Evolutionary conservation across 164 flowering plant genomes (phyloP).

Genomic region (Umbellularia californica): DNA sequence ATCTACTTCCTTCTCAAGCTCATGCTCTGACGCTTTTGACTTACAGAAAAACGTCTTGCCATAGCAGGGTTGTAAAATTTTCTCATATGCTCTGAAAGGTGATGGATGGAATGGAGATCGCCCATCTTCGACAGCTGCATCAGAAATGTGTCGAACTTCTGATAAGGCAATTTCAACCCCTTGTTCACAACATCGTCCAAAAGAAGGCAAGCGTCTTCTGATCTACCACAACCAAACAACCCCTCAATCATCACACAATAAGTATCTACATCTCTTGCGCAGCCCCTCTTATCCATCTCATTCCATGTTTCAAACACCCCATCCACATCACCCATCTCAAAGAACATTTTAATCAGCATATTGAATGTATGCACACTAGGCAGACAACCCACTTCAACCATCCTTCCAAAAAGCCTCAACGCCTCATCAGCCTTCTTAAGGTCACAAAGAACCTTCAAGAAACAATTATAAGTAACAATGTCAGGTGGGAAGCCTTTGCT

Average conservation of each 20-base stretch:
- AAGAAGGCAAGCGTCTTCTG: slow-evolving; percentile 59
- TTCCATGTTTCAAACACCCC: slow-evolving; percentile 82
- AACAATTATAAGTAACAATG: slow-evolving; percentile 89
- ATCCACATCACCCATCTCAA: slow-evolving; percentile 55
- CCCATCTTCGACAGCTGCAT: slow-evolving; percentile 69
- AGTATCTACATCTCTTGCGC: slow-evolving; percentile 53
- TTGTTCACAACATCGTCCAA: slow-evolving; percentile 62
- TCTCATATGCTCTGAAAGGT: slow-evolving; percentile 86
- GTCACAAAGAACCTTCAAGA: slow-evolving; percentile 87
- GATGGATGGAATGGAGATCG: slow-evolving; percentile 68
- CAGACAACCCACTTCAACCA: slow-evolving; percentile 58
- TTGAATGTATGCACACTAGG: slow-evolving; percentile 94
- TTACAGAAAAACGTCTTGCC: slow-evolving; percentile 72
- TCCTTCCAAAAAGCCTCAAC: slow-evolving; percentile 50
- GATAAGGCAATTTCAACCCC: slow-evolving; percentile 69
- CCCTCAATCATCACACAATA: slow-evolving; percentile 92
- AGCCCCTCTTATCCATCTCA: slow-evolving; percentile 73
- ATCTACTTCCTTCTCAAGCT: slow-evolving; percentile 53
- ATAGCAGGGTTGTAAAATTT: slow-evolving; percentile 78
- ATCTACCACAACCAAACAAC: slow-evolving; percentile 51
- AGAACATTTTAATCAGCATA: slow-evolving; percentile 78
- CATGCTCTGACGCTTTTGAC: slow-evolving; percentile 64
- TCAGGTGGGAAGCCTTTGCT: slow-evolving; percentile 88
- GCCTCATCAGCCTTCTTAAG: slow-evolving; percentile 66
- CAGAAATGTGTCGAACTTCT: slow-evolving; percentile 67